Percentiles rank a stretch among this genome's conserved stretches.
Evolutionary conservation across 805 yeast species (phyloP).

Genomic region (Candida golubevii): DNA sequence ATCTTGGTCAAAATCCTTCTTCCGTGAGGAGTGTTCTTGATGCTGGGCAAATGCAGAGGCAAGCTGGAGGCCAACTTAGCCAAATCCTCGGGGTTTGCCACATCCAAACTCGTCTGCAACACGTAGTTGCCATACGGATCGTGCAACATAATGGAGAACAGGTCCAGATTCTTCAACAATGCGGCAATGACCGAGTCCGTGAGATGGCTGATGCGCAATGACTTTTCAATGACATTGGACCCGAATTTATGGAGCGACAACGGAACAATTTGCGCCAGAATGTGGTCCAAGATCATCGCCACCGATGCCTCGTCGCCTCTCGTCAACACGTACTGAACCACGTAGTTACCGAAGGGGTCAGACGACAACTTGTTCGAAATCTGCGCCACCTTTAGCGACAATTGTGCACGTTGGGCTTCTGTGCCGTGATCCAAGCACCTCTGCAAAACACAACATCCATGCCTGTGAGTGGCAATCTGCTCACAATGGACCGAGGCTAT

Average conservation of each 20-base stretch:
- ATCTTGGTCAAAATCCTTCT: slow-evolving; percentile 77
- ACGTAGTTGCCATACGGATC: slow-evolving; percentile 61
- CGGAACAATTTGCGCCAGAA: slow-evolving; percentile 34
- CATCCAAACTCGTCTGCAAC: slow-evolving; percentile 55
- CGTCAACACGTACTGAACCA: slow-evolving; percentile 82
- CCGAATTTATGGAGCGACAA: slow-evolving; percentile 60
- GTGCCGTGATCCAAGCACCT: slow-evolving; percentile 91
- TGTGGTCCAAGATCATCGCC: slow-evolving; percentile 31
- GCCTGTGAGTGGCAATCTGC: slow-evolving; percentile 89
- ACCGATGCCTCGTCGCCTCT: slow-evolving; percentile 40
- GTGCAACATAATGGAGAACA: slow-evolving; percentile 44
- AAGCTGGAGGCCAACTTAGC: slow-evolving; percentile 52
- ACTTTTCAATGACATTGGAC: slow-evolving; percentile 56
- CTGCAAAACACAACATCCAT: slow-evolving; percentile 93
- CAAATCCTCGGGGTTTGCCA: slow-evolving; percentile 49
- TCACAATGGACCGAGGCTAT: slow-evolving; percentile 71
- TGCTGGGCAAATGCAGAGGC: slow-evolving; percentile 71
- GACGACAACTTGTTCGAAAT: slow-evolving; percentile 67
- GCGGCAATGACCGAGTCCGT: slow-evolving; percentile 43
- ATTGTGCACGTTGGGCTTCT: slow-evolving; percentile 57
- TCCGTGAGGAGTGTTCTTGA: slow-evolving; percentile 93
- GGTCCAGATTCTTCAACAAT: slow-evolving; percentile 32
- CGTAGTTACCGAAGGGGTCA: slow-evolving; percentile 97
- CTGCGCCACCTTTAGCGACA: slow-evolving; percentile 64
- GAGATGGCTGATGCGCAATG: slow-evolving; percentile 44